phyloP scores from a whole-genome alignment of 129 eudicot species.

The Mikania micrantha region DNA sequence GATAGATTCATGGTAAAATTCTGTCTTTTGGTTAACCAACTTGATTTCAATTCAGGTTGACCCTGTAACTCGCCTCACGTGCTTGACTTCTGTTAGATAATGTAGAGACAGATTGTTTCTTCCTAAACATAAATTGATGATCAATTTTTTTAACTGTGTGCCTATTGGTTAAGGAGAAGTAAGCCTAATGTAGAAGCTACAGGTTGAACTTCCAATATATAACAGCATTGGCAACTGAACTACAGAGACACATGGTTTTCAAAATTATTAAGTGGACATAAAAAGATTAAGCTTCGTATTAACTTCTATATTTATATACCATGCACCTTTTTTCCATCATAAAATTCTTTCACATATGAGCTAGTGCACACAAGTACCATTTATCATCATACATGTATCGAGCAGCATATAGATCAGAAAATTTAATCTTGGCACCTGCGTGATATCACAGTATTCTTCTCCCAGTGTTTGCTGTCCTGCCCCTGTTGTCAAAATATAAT shows the following conservation, averaged over 20 bases:
- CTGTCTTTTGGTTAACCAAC: background rate
- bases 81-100: background rate
- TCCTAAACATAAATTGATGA: background rate
- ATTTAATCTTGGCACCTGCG: constrained; percentile 51
- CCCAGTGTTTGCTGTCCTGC: constrained; percentile 97
- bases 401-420: background rate
- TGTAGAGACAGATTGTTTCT: background rate
- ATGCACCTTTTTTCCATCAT: background rate
- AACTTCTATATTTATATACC: background rate
- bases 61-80: background rate
- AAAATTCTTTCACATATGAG: background rate
- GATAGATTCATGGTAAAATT: background rate
- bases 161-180: background rate
- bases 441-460: constrained; percentile 95
- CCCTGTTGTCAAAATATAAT: constrained; percentile 85
- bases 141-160: background rate
- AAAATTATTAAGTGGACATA: background rate
- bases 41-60: background rate
- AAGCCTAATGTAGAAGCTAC: constrained; percentile 11
- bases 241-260: background rate
- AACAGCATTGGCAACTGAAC: background rate
- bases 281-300: constrained; percentile 1
- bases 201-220: constrained; percentile 6
- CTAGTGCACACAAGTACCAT: background rate
- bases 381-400: constrained; percentile 8